Evolutionary conservation across 176 grass and related monocot genomes (phyloP).

Genomic region (Microstegium vimineum): DNA sequence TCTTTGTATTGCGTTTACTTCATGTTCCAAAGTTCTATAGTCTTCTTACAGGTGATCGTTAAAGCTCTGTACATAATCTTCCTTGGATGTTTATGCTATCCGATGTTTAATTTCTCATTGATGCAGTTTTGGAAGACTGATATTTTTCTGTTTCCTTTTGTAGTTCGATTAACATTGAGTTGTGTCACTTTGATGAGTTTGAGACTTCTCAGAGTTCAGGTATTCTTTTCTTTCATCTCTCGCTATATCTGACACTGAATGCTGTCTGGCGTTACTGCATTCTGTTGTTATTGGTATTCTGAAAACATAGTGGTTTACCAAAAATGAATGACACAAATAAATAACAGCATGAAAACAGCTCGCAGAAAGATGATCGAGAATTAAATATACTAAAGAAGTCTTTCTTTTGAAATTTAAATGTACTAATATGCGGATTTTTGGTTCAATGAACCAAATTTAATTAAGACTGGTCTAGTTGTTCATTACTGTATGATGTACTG

Average conservation of each 20-base stretch:
- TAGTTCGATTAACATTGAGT: conserved; percentile 73
- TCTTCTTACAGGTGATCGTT: conserved; percentile 65
- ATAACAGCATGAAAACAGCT: neutral
- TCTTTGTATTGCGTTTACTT: conserved; percentile 50
- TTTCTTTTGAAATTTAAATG: neutral
- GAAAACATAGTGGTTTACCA: neutral
- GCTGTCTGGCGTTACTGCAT: neutral
- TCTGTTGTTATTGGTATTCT: neutral
- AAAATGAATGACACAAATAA: neutral
- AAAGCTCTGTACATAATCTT: neutral
- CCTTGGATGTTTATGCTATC: conserved; percentile 20
- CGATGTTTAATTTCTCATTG: conserved; percentile 17
- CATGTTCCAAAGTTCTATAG: conserved; percentile 67
- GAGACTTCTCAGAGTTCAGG: conserved; percentile 79
- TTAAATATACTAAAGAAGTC: neutral
- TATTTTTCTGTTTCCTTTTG: conserved; percentile 22
- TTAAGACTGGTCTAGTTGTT: neutral
- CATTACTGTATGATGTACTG: neutral
- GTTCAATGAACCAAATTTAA: neutral
- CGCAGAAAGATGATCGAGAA: neutral
- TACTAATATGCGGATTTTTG: neutral
- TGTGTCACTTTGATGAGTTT: conserved; percentile 56
- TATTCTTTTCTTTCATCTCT: conserved; percentile 31
- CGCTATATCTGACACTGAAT: neutral
- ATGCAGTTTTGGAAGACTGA: conserved; percentile 15